Evolutionary conservation across 2,329 filamentous ascomycete genomes (phyloP).

Genomic region (Endothia cerciana): DNA sequence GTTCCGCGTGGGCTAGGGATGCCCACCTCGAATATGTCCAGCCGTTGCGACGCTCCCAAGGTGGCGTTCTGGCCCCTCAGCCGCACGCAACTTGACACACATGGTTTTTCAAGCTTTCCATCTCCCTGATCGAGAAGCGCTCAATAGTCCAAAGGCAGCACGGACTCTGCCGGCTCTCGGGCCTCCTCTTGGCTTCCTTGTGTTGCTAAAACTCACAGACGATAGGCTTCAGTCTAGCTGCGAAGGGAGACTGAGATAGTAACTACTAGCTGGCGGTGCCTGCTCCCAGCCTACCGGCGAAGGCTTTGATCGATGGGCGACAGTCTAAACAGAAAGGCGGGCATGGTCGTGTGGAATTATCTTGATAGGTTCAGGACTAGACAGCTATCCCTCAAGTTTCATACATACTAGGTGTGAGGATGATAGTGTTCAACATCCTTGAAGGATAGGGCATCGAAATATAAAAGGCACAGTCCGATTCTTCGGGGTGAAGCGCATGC

Average conservation of each 20-base stretch:
- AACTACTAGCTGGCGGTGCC: neutral
- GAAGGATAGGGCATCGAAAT: neutral
- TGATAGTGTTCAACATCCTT: neutral
- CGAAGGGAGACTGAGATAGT: neutral
- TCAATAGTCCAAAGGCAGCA: slow-evolving; percentile 5
- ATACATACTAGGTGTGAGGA: neutral
- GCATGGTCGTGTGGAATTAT: neutral
- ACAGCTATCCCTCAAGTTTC: neutral
- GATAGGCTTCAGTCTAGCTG: neutral
- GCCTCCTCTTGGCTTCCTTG: neutral
- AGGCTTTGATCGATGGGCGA: neutral
- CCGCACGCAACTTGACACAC: neutral
- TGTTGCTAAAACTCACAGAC: neutral
- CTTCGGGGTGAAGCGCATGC: neutral
- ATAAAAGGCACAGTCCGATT: neutral
- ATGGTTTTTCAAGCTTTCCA: neutral
- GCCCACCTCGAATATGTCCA: neutral
- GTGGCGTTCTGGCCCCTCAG: neutral
- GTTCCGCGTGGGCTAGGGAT: neutral
- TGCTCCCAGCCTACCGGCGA: neutral
- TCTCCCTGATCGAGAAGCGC: neutral
- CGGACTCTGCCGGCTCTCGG: neutral
- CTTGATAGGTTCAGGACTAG: neutral
- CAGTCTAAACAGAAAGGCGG: neutral
- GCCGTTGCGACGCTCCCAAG: neutral